These are phyloP conservation scores for Xerophyta viscosa DNA, from an alignment of 106 monocot genomes.

Conservation along the genomic window DNA sequence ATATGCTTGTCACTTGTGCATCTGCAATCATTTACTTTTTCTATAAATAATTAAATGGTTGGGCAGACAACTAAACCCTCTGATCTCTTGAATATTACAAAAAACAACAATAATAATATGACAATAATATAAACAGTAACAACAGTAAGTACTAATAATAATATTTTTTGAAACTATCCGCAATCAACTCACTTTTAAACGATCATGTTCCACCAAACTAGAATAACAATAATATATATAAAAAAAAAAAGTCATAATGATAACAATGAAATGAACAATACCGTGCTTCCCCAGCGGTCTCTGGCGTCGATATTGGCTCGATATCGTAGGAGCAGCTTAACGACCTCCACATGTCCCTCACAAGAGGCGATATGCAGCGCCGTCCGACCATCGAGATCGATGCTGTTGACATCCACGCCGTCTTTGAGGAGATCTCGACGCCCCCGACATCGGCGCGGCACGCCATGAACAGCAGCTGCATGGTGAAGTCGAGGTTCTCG, in stretches of 20 bases:
- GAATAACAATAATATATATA: not conserved
- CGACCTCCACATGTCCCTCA: slow-evolving; percentile 78
- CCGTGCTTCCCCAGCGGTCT: slow-evolving; percentile 99
- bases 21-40: no score
- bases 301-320: slow-evolving; percentile 77
- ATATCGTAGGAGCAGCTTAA: slow-evolving; percentile 47
- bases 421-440: slow-evolving; percentile 53
- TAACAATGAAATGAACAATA: no score
- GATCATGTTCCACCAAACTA: not conserved
- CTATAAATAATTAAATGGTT: no score
- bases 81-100: no score
- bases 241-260: slow-evolving; percentile 1
- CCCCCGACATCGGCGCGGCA: slow-evolving; percentile 59
- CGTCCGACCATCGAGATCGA: slow-evolving; percentile 91
- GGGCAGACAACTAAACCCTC: no score
- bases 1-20: no score
- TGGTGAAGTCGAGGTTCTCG: slow-evolving; percentile 82
- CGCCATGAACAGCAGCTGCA: slow-evolving; percentile 87
- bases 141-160: no score
- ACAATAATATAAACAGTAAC: no score
- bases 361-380: slow-evolving; percentile 92
- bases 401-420: slow-evolving; percentile 87
- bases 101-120: no score
- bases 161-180: no score
- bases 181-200: no score